phyloP scores from a whole-genome alignment of 2,329 filamentous ascomycete genomes.

The Neonectria coccinea region DNA sequence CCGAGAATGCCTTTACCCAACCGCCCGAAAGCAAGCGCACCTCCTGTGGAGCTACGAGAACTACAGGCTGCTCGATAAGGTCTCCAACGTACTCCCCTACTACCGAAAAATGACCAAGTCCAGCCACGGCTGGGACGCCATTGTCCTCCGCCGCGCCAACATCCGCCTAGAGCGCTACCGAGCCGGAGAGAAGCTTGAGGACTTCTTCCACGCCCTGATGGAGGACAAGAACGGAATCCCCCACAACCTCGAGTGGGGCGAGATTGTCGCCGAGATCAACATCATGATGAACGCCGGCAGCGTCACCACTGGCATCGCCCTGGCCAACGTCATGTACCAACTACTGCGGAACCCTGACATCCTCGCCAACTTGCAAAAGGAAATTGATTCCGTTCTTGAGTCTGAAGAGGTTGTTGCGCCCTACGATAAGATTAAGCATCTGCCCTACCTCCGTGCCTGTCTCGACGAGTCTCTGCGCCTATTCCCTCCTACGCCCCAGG shows the following conservation, averaged over 20 bases:
- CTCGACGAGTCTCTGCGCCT: conserved; percentile 60
- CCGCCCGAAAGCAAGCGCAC: conserved; percentile 60
- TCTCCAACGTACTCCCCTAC: conserved; percentile 62
- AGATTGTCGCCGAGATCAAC: conserved; percentile 67
- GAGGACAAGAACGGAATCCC: conserved; percentile 56
- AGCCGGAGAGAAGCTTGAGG: conserved; percentile 65
- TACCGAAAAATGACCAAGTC: conserved; percentile 34
- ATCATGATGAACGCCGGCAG: conserved; percentile 67
- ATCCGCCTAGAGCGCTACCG: conserved; percentile 36
- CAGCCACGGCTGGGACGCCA: conserved; percentile 54
- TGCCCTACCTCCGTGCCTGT: conserved; percentile 64
- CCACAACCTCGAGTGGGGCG: conserved; percentile 63
- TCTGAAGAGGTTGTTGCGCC: conserved; percentile 57
- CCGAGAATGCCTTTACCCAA: conserved; percentile 63
- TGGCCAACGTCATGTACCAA: conserved; percentile 65
- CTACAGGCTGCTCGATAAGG: conserved; percentile 61
- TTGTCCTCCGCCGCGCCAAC: conserved; percentile 54
- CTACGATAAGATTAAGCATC: conserved; percentile 62
- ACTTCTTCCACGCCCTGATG: conserved; percentile 69
- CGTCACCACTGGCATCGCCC: conserved; percentile 61
- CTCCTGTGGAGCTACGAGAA: conserved; percentile 65
- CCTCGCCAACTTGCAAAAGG: conserved; percentile 54
- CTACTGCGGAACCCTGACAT: conserved; percentile 59
- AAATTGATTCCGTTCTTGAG: conserved; percentile 59
- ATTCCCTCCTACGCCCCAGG: conserved; percentile 44